These are phyloP conservation scores for Saccharomyces eubayanus DNA, from an alignment of 805 yeast species.

Conservation along the genomic window DNA sequence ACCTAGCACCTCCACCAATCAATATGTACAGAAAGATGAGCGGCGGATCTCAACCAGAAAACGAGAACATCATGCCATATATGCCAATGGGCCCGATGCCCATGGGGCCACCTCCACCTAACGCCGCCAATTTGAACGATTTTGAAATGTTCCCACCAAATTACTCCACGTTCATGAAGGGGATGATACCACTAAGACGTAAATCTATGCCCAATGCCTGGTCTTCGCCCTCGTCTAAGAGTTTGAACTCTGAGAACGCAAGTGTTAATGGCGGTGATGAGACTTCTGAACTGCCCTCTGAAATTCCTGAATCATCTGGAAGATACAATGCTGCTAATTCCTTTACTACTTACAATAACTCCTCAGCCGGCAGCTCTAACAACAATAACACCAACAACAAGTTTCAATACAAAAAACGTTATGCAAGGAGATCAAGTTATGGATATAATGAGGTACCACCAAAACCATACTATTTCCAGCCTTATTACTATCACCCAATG, in stretches of 20 bases:
- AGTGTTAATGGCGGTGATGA: slow-evolving; percentile 8
- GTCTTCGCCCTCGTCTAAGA: slow-evolving; percentile 11
- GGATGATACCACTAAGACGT: slow-evolving; percentile 12
- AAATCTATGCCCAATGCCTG: slow-evolving; percentile 18
- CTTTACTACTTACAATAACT: slow-evolving; percentile 20
- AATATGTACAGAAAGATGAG: slow-evolving; percentile 44
- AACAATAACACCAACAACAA: slow-evolving; percentile 2
- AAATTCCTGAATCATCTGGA: slow-evolving; percentile 18
- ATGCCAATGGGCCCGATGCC: slow-evolving; percentile 8
- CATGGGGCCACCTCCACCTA: slow-evolving; percentile 7
- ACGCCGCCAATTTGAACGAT: slow-evolving; percentile 1
- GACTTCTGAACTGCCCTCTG: slow-evolving; percentile 19
- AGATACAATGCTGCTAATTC: slow-evolving; percentile 11
- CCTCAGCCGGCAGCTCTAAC: slow-evolving; percentile 24
- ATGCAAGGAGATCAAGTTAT: slow-evolving; percentile 3
- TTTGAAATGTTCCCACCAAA: slow-evolving; percentile 14
- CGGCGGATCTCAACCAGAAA: slow-evolving; percentile 2
- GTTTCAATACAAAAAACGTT: slow-evolving; percentile 10
- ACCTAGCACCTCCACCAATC: slow-evolving; percentile 77
- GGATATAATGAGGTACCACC: slow-evolving; percentile 13
- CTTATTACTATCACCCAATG: slow-evolving; percentile 27
- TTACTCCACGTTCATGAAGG: slow-evolving; percentile 12
- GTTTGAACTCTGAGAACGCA: slow-evolving; percentile 6
- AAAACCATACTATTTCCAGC: slow-evolving; percentile 21
- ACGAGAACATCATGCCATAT: slow-evolving; percentile 4